phyloP scores from a whole-genome alignment of 192 early-diverging fungal species.

The Coemansia guatemalensis region DNA sequence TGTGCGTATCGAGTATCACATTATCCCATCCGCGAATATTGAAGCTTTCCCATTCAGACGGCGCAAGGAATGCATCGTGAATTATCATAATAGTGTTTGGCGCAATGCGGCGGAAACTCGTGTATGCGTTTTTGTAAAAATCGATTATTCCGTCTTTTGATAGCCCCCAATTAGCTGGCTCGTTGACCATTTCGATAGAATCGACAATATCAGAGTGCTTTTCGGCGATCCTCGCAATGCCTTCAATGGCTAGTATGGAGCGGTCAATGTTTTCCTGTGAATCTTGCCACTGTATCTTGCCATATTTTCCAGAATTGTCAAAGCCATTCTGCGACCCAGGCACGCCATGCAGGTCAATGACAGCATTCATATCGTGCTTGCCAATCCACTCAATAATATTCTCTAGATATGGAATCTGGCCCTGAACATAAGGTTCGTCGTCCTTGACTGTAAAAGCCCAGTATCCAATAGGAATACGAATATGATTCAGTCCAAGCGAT shows the following conservation, averaged over 20 bases:
- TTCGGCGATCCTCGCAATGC: conserved; percentile 49
- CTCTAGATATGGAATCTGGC: conserved; percentile 42
- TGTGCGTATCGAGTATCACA: conserved; percentile 54
- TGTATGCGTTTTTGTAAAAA: conserved; percentile 47
- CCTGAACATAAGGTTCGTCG: conserved; percentile 57
- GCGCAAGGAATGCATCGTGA: conserved; percentile 51
- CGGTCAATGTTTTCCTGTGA: conserved; percentile 55
- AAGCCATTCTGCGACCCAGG: conserved; percentile 67
- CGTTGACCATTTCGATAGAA: conserved; percentile 49
- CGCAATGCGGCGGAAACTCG: conserved; percentile 38
- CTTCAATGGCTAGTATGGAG: conserved; percentile 54
- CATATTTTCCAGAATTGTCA: conserved; percentile 56
- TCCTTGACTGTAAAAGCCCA: conserved; percentile 58
- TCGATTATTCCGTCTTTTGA: conserved; percentile 35
- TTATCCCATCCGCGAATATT: conserved; percentile 49
- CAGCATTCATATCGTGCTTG: conserved; percentile 54
- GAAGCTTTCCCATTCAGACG: conserved; percentile 36
- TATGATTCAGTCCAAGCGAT: conserved; percentile 51
- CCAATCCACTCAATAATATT: conserved; percentile 45
- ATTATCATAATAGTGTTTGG: conserved; percentile 36
- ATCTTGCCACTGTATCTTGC: conserved; percentile 51
- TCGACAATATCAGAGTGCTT: conserved; percentile 43
- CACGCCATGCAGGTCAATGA: conserved; percentile 60
- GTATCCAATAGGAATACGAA: conserved; percentile 63
- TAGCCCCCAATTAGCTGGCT: conserved; percentile 53